phyloP scores from a whole-genome alignment of 192 early-diverging fungal genomes.

The Physocladia obscura region DNA sequence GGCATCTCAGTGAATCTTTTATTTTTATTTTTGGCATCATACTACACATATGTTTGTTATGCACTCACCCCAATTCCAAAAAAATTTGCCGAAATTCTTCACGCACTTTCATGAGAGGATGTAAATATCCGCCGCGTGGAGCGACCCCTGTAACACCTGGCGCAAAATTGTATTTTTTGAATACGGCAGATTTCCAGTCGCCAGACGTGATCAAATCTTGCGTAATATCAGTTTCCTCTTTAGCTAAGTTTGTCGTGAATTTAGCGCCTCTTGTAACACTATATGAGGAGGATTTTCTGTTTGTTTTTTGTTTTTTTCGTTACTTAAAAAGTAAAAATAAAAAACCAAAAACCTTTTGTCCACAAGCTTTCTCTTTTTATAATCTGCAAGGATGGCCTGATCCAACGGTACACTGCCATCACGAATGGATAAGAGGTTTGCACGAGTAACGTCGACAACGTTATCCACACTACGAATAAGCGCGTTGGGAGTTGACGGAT shows the following conservation, averaged over 20 bases:
- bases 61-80: constrained; percentile 91
- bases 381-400: constrained; percentile 65
- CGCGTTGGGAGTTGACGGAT: constrained; percentile 50
- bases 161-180: constrained; percentile 99
- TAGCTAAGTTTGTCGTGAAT: constrained; percentile 81
- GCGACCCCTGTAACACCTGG: constrained; percentile 69
- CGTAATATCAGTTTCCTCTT: constrained; percentile 94
- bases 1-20: constrained; percentile 93
- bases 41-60: neutral
- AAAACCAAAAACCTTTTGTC: constrained; percentile 33
- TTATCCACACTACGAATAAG: constrained; percentile 73
- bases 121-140: constrained; percentile 84
- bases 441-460: constrained; percentile 82
- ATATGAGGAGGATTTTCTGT: constrained; percentile 66
- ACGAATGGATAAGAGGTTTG: constrained; percentile 70
- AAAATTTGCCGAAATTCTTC: constrained; percentile 99
- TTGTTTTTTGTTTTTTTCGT: too few species aligned
- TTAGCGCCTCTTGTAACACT: constrained; percentile 80
- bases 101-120: constrained; percentile 98
- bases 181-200: constrained; percentile 89
- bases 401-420: constrained; percentile 61
- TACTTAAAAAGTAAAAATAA: neutral
- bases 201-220: constrained; percentile 88
- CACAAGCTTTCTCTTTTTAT: constrained; percentile 55
- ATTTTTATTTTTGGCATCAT: neutral